These are phyloP conservation scores for Thozetella sp. DNA, from an alignment of 495 filamentous ascomycete species.

Conservation along the genomic window DNA sequence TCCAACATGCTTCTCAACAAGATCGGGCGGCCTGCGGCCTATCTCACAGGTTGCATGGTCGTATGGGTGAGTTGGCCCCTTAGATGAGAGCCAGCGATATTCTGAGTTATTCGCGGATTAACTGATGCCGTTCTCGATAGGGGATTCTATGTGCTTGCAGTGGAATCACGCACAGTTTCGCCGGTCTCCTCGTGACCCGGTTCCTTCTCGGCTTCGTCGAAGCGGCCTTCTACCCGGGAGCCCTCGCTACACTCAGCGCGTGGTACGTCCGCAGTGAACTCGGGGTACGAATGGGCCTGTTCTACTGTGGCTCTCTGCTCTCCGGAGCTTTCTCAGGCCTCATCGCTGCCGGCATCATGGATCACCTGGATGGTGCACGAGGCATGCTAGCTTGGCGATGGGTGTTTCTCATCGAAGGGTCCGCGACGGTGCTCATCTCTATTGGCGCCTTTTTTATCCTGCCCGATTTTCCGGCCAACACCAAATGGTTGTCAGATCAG, in stretches of 20 bases:
- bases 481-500: conserved; percentile 49
- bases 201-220: background rate
- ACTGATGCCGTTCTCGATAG: background rate
- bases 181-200: background rate
- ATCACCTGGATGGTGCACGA: conserved; percentile 48
- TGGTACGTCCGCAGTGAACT: conserved; percentile 46
- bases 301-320: conserved; percentile 25
- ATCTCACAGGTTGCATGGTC: background rate
- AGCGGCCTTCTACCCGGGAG: background rate
- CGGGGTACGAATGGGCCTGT: conserved; percentile 34
- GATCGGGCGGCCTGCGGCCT: conserved; percentile 8
- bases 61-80: background rate
- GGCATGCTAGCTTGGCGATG: conserved; percentile 60
- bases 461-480: conserved; percentile 55
- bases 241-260: conserved; percentile 3
- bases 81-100: background rate
- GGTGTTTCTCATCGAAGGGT: conserved; percentile 62
- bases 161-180: background rate
- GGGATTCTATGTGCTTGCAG: background rate
- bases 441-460: conserved; percentile 45
- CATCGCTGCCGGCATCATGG: conserved; percentile 35
- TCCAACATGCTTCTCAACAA: conserved; percentile 48
- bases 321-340: conserved; percentile 58
- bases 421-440: conserved; percentile 37
- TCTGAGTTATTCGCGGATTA: background rate